Percentiles rank a stretch among this genome's conserved stretches.
These are phyloP conservation scores for Candida michaelii DNA, from an alignment of 805 yeast genomes.

Conservation along the genomic window DNA sequence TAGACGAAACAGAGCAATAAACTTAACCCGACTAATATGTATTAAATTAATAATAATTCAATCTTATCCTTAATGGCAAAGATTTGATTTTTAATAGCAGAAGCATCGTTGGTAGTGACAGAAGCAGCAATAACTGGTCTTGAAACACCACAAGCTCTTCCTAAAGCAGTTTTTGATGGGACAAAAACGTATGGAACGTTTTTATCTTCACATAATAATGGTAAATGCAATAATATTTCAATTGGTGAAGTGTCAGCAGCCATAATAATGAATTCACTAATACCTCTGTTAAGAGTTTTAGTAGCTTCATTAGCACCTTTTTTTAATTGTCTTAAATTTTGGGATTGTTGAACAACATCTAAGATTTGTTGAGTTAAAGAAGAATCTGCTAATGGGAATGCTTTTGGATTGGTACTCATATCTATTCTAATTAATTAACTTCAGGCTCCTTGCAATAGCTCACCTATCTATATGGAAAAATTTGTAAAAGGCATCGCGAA, in stretches of 20 bases:
- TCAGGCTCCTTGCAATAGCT: constrained; percentile 56
- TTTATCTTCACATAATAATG: constrained; percentile 97
- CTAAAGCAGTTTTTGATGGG: constrained; percentile 97
- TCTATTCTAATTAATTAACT: constrained; percentile 9
- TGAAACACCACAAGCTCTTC: constrained; percentile 99
- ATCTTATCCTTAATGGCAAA: constrained; percentile 98
- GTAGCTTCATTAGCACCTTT: constrained; percentile 99
- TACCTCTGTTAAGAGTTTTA: constrained; percentile 98
- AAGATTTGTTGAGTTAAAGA: constrained; percentile 93
- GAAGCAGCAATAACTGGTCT: constrained; percentile 99
- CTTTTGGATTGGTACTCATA: constrained; percentile 93
- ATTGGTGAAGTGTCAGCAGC: constrained; percentile 99
- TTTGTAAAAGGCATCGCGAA: constrained; percentile 4
- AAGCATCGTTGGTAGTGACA: constrained; percentile 97
- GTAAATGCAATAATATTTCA: constrained; percentile 95
- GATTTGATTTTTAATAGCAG: constrained; percentile 95
- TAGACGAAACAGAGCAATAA: not conserved
- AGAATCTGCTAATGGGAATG: constrained; percentile 98
- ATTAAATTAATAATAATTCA: constrained; percentile 83
- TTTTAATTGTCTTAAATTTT: constrained; percentile 96
- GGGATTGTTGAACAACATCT: constrained; percentile 97
- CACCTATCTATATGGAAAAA: constrained; percentile 26
- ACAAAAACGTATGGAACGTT: constrained; percentile 99
- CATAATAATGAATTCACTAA: constrained; percentile 98
- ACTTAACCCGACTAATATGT: constrained; percentile 1